phyloP scores from a whole-genome alignment of 2,329 filamentous ascomycete species.

The Botrytis galanthina region DNA sequence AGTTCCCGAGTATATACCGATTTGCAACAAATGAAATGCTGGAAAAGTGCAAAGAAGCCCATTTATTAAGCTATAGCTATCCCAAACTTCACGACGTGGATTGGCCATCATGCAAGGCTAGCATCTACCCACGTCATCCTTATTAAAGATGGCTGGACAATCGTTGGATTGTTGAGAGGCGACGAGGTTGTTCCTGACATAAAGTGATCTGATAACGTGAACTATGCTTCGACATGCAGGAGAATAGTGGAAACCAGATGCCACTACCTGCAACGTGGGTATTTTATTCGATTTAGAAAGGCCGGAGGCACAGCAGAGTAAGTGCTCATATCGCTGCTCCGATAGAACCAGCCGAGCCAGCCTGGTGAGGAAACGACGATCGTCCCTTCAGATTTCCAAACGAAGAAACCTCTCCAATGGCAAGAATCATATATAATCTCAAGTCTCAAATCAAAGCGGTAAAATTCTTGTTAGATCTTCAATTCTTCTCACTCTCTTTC shows the following conservation, averaged over 20 bases:
- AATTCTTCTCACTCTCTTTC: background rate
- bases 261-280: background rate
- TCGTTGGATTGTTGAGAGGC: background rate
- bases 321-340: background rate
- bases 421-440: conserved; percentile 3
- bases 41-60: background rate
- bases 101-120: background rate
- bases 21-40: background rate
- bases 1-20: conserved; percentile 2
- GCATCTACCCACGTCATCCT: background rate
- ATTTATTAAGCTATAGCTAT: background rate
- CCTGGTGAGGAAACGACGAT: background rate
- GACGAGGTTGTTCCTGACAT: background rate
- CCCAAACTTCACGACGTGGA: background rate
- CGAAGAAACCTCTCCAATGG: background rate
- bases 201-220: background rate
- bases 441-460: background rate
- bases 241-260: background rate
- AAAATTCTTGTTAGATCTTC: background rate
- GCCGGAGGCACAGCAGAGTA: background rate
- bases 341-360: background rate
- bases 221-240: background rate
- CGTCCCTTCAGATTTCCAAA: background rate
- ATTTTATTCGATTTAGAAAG: background rate
- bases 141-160: conserved; percentile 5